phyloP scores from a whole-genome alignment of 2,329 filamentous ascomycete genomes.

The Botrytis tulipae region DNA sequence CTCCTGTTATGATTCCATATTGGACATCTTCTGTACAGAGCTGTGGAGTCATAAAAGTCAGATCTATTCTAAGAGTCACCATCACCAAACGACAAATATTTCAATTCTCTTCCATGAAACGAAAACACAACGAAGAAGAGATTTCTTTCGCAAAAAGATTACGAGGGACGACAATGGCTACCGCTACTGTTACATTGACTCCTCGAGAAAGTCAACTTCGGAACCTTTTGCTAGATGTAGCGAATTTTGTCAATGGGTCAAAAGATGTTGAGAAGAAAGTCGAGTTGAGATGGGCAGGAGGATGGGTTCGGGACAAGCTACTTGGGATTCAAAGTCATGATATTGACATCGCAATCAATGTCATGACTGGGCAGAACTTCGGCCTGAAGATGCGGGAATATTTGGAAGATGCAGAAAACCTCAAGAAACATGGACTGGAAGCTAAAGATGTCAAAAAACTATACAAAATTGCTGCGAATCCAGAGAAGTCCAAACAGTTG shows the following conservation, averaged over 20 bases:
- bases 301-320: conserved; percentile 85
- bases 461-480: conserved; percentile 88
- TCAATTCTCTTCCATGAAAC: conserved; percentile 33
- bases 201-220: conserved; percentile 70
- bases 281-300: conserved; percentile 75
- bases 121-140: conserved; percentile 38
- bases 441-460: conserved; percentile 67
- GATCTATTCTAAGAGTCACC: conserved; percentile 23
- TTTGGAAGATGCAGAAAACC: conserved; percentile 58
- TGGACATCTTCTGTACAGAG: neutral
- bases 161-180: conserved; percentile 29
- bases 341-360: conserved; percentile 82
- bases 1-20: conserved; percentile 6
- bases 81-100: conserved; percentile 22
- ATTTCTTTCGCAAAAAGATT: conserved; percentile 24
- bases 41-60: conserved; percentile 12
- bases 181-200: conserved; percentile 55
- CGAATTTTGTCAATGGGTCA: conserved; percentile 60
- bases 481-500: conserved; percentile 93
- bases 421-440: conserved; percentile 58
- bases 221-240: conserved; percentile 78
- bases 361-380: conserved; percentile 78
- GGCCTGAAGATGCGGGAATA: conserved; percentile 67
- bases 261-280: conserved; percentile 53
- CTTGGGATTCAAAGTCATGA: conserved; percentile 71